Evolutionary conservation across 2,329 filamentous ascomycete species (phyloP).

Genomic region (Monilinia fructicola): DNA sequence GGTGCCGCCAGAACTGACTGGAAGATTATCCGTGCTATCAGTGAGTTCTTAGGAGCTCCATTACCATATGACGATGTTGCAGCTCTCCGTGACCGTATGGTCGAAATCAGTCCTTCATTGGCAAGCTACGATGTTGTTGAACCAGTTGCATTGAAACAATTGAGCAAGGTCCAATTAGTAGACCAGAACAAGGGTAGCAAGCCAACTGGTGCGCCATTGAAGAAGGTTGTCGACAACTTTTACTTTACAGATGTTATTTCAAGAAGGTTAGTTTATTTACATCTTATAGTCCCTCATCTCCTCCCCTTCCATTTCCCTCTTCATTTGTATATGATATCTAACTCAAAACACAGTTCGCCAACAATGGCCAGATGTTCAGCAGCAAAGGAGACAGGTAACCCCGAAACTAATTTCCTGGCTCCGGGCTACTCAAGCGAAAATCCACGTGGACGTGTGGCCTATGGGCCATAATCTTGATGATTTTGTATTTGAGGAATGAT

Average conservation of each 20-base stretch:
- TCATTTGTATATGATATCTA: conserved; percentile 20
- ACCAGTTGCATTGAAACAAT: conserved; percentile 66
- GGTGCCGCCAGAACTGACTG: conserved; percentile 93
- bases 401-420: conserved; percentile 77
- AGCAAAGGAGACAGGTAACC: conserved; percentile 79
- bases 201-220: conserved; percentile 69
- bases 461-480: conserved; percentile 39
- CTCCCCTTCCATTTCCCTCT: background rate
- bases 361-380: conserved; percentile 98
- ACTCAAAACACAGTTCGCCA: conserved; percentile 64
- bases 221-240: conserved; percentile 90
- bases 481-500: conserved; percentile 27
- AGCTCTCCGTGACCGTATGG: conserved; percentile 86
- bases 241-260: conserved; percentile 98
- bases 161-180: conserved; percentile 92
- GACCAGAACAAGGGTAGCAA: conserved; percentile 92
- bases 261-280: conserved; percentile 66
- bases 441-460: conserved; percentile 39
- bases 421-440: conserved; percentile 52
- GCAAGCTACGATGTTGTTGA: conserved; percentile 90
- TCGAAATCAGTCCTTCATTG: conserved; percentile 88
- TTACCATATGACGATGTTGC: conserved; percentile 94
- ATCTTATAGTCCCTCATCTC: no score
- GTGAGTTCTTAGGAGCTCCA: conserved; percentile 84
- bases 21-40: conserved; percentile 95